Evolutionary conservation across 2,329 filamentous ascomycete genomes (phyloP).

Genomic region (Phaeosphaeria sp.): DNA sequence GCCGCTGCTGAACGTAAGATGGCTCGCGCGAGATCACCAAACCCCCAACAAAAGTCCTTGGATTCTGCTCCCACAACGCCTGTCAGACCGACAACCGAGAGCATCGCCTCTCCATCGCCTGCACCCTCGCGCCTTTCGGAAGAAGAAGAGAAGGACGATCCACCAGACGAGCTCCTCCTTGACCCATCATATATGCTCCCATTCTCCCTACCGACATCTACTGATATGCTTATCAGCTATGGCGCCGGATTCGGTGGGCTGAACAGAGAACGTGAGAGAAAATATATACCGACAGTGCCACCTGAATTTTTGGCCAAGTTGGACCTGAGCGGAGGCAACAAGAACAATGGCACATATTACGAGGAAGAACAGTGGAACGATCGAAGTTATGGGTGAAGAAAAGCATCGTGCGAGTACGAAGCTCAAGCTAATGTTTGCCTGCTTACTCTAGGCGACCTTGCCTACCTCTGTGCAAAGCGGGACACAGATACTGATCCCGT

Average conservation of each 20-base stretch:
- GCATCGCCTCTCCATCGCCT: constrained; percentile 36
- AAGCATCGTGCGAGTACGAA: neutral
- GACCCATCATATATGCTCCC: constrained; percentile 93
- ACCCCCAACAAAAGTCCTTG: constrained; percentile 44
- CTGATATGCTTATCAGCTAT: constrained; percentile 95
- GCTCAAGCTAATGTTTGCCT: neutral
- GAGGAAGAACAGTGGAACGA: constrained; percentile 43
- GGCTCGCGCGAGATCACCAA: constrained; percentile 37
- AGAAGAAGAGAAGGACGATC: constrained; percentile 70
- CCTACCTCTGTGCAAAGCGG: neutral
- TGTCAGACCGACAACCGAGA: constrained; percentile 32
- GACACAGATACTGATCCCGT: neutral
- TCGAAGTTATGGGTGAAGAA: constrained; percentile 41
- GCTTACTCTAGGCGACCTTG: neutral
- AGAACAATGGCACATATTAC: constrained; percentile 39
- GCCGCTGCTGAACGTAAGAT: constrained; percentile 65
- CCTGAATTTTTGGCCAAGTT: constrained; percentile 91
- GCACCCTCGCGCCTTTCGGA: constrained; percentile 45
- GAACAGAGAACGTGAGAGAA: constrained; percentile 88
- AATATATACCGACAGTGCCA: constrained; percentile 95
- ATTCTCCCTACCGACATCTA: constrained; percentile 93
- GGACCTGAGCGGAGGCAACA: constrained; percentile 62
- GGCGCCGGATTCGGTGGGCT: constrained; percentile 93
- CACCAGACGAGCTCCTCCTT: constrained; percentile 77
- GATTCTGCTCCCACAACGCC: constrained; percentile 43